Conservation (phyloP, 2,329 filamentous ascomycete genomes). For the Penicillium sp. region DNA sequence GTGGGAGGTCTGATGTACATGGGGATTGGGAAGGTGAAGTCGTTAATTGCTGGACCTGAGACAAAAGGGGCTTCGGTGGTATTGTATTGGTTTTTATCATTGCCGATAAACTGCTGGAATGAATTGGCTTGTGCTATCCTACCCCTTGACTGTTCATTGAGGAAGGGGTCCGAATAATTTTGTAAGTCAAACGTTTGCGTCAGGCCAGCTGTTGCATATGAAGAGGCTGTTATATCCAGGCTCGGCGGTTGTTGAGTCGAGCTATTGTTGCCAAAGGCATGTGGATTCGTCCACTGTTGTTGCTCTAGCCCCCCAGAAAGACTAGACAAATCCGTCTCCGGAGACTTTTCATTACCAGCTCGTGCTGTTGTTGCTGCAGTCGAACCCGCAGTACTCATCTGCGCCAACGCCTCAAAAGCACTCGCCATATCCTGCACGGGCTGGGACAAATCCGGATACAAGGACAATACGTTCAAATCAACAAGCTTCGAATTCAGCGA, state of each 20-base stretch:
- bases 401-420: background rate
- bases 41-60: background rate
- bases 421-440: slow-evolving; percentile 1
- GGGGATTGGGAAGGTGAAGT: background rate
- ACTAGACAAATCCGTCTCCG: too few species aligned
- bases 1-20: slow-evolving; percentile 2
- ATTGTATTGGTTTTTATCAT: background rate
- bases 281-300: background rate
- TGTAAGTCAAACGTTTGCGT: background rate
- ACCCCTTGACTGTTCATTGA: background rate
- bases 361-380: background rate
- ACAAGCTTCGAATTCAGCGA: background rate
- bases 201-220: background rate
- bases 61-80: background rate
- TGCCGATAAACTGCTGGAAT: background rate
- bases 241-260: background rate
- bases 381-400: background rate
- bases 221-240: background rate
- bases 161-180: background rate
- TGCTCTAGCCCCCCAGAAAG: background rate
- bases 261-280: background rate
- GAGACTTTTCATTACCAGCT: background rate
- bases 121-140: background rate
- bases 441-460: slow-evolving; percentile 3
- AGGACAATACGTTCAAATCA: background rate